These are phyloP conservation scores for Solanum acaule DNA, from an alignment of 257 asterid species.

Conservation along the genomic window DNA sequence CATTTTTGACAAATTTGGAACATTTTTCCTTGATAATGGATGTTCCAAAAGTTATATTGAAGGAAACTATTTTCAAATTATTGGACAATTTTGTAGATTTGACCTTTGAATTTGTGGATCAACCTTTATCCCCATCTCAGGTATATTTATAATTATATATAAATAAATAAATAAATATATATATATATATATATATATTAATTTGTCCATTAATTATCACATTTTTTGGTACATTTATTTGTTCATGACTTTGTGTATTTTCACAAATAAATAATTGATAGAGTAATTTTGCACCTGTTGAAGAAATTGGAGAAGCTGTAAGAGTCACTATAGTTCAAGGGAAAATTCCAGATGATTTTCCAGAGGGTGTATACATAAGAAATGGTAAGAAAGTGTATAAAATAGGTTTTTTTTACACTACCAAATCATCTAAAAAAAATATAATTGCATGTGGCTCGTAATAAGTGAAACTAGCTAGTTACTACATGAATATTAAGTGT, in stretches of 20 bases:
- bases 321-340: constrained; percentile 23
- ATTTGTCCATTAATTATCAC: background rate
- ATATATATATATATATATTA: background rate
- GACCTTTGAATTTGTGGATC: background rate
- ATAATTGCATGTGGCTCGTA: background rate
- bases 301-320: constrained; percentile 36
- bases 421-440: background rate
- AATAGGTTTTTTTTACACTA: background rate
- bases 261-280: background rate
- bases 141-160: background rate
- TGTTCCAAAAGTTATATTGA: background rate
- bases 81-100: background rate
- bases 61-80: background rate
- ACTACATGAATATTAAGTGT: background rate
- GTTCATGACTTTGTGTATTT: background rate
- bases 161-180: background rate
- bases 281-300: constrained; percentile 63
- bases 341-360: constrained; percentile 42
- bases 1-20: background rate
- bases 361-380: constrained; percentile 51
- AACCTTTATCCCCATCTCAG: background rate
- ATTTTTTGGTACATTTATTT: background rate
- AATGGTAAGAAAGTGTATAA: constrained; percentile 18
- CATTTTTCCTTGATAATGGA: background rate
- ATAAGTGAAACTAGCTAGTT: background rate